Evolutionary conservation across 1,139 yeast species (phyloP).

Genomic region (Hemisphaericaspora subhashii): DNA sequence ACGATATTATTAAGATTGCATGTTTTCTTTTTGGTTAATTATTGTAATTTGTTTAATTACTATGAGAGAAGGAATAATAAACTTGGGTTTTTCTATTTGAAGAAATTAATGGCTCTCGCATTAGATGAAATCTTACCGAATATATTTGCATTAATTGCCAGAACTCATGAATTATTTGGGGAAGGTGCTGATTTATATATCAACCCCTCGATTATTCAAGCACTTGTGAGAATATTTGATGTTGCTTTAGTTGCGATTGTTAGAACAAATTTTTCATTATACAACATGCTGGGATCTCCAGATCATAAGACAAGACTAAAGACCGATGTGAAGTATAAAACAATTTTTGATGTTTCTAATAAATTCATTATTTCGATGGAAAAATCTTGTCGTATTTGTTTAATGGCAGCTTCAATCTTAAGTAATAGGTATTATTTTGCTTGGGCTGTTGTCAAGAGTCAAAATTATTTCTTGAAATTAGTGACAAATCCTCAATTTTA

Average conservation of each 20-base stretch:
- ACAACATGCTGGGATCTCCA: slow-evolving; percentile 14
- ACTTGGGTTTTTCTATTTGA: slow-evolving; percentile 29
- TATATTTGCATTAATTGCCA: slow-evolving; percentile 28
- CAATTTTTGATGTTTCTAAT: slow-evolving; percentile 21
- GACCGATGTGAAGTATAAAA: slow-evolving; percentile 17
- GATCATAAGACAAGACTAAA: slow-evolving; percentile 17
- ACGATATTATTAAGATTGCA: slow-evolving; percentile 29
- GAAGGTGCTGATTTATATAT: slow-evolving; percentile 35
- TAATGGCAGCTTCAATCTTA: slow-evolving; percentile 30
- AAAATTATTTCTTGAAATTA: slow-evolving; percentile 28
- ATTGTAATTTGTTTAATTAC: slow-evolving; percentile 32
- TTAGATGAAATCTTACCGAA: slow-evolving; percentile 38
- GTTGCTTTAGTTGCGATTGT: slow-evolving; percentile 29
- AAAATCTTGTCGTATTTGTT: slow-evolving; percentile 32
- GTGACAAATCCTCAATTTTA: slow-evolving; percentile 31
- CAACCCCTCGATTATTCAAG: slow-evolving; percentile 40
- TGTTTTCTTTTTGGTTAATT: slow-evolving; percentile 29
- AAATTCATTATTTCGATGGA: slow-evolving; percentile 29
- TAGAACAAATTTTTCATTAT: slow-evolving; percentile 25
- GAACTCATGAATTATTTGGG: slow-evolving; percentile 23
- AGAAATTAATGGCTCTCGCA: slow-evolving; percentile 27
- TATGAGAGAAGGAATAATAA: slow-evolving; percentile 28
- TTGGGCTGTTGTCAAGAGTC: slow-evolving; percentile 48
- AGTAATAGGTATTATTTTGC: slow-evolving; percentile 49
- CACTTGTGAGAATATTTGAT: slow-evolving; percentile 38